phyloP scores from a whole-genome alignment of 495 filamentous ascomycete species.

The Penicillium cosmopolitanum region DNA sequence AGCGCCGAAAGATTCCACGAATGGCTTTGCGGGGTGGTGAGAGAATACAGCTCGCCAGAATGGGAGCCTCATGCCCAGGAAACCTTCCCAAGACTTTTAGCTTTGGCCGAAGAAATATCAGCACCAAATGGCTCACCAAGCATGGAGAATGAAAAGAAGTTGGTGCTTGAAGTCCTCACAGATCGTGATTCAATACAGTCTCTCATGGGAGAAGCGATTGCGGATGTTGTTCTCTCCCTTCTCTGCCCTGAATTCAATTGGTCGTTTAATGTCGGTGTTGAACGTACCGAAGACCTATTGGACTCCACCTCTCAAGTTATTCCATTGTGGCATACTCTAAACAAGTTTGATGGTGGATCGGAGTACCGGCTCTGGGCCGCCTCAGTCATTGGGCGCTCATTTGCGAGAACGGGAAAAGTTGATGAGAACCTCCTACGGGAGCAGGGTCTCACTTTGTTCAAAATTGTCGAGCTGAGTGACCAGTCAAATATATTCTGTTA shows the following conservation, averaged over 20 bases:
- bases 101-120: constrained; percentile 62
- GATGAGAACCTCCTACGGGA: constrained; percentile 44
- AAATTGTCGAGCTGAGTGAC: constrained; percentile 7
- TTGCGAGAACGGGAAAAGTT: constrained; percentile 72
- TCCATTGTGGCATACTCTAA: constrained; percentile 75
- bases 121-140: constrained; percentile 60
- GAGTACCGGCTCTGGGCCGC: constrained; percentile 85
- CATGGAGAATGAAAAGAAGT: constrained; percentile 67
- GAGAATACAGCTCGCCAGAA: constrained; percentile 53
- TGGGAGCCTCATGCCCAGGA: constrained; percentile 49
- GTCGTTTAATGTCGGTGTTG: constrained; percentile 54
- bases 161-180: constrained; percentile 73
- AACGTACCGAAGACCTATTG: constrained; percentile 60
- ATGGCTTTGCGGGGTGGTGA: constrained; percentile 71
- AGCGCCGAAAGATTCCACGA: constrained; percentile 68
- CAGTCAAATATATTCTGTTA: constrained; percentile 21
- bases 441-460: constrained; percentile 37
- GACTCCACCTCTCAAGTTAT: constrained; percentile 62
- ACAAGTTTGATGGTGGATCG: constrained; percentile 58
- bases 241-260: constrained; percentile 72
- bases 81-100: constrained; percentile 66
- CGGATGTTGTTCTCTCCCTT: constrained; percentile 71
- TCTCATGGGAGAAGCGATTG: constrained; percentile 68
- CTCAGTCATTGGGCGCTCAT: constrained; percentile 80
- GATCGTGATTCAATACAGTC: constrained; percentile 64